These are phyloP conservation scores for Hansenula anomala DNA, from an alignment of 1,139 yeast genomes.

Conservation along the genomic window DNA sequence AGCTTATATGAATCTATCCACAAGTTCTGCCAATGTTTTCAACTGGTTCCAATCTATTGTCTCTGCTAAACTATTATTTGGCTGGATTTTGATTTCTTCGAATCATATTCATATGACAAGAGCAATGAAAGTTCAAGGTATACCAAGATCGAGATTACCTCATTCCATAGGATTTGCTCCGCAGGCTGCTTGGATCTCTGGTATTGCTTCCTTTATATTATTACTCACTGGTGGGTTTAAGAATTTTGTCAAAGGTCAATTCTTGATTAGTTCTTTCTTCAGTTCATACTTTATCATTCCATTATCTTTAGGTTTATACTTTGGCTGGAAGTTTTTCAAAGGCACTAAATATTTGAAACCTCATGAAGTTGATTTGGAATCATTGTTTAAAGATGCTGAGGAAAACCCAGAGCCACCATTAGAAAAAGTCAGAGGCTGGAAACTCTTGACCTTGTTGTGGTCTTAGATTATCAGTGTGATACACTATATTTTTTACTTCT, in stretches of 20 bases:
- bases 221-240: constrained; percentile 38
- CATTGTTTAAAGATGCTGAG: constrained; percentile 31
- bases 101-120: constrained; percentile 31
- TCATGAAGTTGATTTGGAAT: constrained; percentile 30
- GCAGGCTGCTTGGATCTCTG: constrained; percentile 33
- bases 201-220: constrained; percentile 29
- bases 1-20: constrained; percentile 33
- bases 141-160: constrained; percentile 32
- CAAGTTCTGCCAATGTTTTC: constrained; percentile 29
- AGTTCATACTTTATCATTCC: constrained; percentile 37
- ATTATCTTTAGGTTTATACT: constrained; percentile 24
- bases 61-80: constrained; percentile 12
- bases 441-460: constrained; percentile 16
- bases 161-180: constrained; percentile 19
- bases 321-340: constrained; percentile 29
- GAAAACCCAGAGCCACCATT: constrained; percentile 33
- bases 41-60: constrained; percentile 19
- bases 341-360: constrained; percentile 27
- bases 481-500: neutral
- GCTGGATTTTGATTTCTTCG: constrained; percentile 26
- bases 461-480: constrained; percentile 1
- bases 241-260: constrained; percentile 34
- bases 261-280: constrained; percentile 31
- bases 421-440: constrained; percentile 18
- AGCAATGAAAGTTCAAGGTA: constrained; percentile 36